A percentile compares a stretch with the other conserved stretches of the same genome.
Conservation (phyloP, 192 early-diverging fungal species). For the Mortierella claussenii region DNA sequence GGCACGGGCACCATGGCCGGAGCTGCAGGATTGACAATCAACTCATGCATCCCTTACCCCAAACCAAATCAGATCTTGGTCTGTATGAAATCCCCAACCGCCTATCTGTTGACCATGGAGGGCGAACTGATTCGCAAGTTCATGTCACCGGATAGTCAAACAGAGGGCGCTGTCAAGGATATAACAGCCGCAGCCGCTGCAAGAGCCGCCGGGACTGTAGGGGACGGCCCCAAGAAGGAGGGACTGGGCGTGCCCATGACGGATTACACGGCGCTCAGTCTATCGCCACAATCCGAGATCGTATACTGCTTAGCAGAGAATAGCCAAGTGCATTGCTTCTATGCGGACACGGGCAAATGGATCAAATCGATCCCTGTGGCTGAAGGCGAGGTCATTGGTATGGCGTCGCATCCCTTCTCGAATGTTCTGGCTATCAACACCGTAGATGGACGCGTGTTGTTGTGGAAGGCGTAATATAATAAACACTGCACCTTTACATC, state of each 20-base stretch:
- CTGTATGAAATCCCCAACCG: conserved; percentile 79
- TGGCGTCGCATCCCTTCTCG: conserved; percentile 84
- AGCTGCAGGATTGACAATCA: conserved; percentile 62
- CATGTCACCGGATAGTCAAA: conserved; percentile 56
- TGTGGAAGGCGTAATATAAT: conserved; percentile 74
- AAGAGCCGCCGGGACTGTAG: conserved; percentile 27
- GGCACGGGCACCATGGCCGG: conserved; percentile 64
- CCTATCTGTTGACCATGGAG: conserved; percentile 73
- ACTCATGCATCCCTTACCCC: conserved; percentile 70
- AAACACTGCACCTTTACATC: no score
- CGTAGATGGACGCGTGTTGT: conserved; percentile 72
- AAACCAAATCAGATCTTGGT: conserved; percentile 77
- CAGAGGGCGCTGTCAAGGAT: conserved; percentile 35
- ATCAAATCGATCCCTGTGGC: conserved; percentile 57
- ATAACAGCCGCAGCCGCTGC: conserved; percentile 20
- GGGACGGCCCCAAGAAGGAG: conserved; percentile 26
- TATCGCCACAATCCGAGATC: conserved; percentile 85
- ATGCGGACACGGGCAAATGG: conserved; percentile 67
- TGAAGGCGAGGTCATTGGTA: conserved; percentile 79
- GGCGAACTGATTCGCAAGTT: conserved; percentile 69
- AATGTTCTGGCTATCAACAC: conserved; percentile 79
- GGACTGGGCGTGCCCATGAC: conserved; percentile 31
- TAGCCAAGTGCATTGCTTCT: conserved; percentile 74
- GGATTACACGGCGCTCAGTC: conserved; percentile 52
- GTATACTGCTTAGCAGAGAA: conserved; percentile 82